Base-by-base conservation (phyloP, 129 eudicot species). In the Flaveria linearis region DNA sequence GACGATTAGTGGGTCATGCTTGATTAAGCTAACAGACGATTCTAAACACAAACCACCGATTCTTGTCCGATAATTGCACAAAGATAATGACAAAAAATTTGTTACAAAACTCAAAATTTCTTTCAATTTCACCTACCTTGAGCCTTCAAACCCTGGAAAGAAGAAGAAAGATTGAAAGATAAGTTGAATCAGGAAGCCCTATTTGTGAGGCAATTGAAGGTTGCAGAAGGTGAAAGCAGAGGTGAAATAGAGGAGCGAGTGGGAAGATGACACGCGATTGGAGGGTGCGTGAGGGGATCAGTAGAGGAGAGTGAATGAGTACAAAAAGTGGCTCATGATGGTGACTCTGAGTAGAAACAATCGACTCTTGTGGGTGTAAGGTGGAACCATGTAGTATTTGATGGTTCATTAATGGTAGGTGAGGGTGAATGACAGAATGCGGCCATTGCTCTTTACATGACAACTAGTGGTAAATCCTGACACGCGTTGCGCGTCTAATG, bases 261-360 rank as follows among this genome's bases (percentile, higher is more conserved):
- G 68, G 3, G 68, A 28, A 28, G 39, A 26, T 26, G 20, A 76
- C 73, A 70, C 72, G 71, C 15, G 66, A 20, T 30, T 22, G 53
- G 39, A 23, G 63, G 50, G 66, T 20, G 78, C 78, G 80, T 76
- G 80, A 65, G 50, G 63, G 79, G 64, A 47, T 72, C 30, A 11
- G 4, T 58, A 3, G 58, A n/a, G 49, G 17, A 25, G 60, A 46
- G 28, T 18, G 33, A 33, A 43, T 36, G 41, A 5, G 41, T 49
- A 75, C 63, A 75, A 75, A 75, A 75, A 64, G 79, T 49, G 79
- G 79, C 63, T 47, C 51, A 28, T 75, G 79, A 63, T 75, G 72
- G 64, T 71, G 41, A 36, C 41, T 5, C 41, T 36, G 39, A 36
- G 41, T 63, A 63, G 9, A 69, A 23, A 50, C 9, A 41, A 39